A percentile compares a stretch with the other conserved stretches of the same genome.
phyloP scores from a whole-genome alignment of 441 rosid genomes.

The Populus hybrid region DNA sequence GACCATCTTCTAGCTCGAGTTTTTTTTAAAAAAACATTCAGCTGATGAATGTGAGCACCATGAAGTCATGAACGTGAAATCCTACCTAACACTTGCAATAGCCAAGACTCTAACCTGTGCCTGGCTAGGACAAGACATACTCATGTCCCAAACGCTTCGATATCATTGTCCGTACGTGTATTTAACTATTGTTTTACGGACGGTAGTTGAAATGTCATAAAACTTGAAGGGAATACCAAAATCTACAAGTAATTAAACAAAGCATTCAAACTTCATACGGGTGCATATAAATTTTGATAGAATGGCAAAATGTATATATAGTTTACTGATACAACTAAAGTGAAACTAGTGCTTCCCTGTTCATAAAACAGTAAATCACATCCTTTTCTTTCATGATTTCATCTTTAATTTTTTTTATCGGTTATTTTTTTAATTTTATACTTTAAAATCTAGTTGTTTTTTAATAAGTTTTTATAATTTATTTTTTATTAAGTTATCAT shows the following conservation, averaged over 20 bases:
- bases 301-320: no score
- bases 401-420: no score
- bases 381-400: no score
- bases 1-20: not conserved
- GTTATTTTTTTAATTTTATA: no score
- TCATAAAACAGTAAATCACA: no score
- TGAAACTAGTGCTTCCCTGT: no score
- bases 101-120: conserved; percentile 16
- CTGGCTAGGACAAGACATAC: conserved; percentile 31
- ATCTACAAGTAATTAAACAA: not conserved
- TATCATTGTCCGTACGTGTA: not conserved
- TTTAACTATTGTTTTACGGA: not conserved
- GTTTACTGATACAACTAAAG: no score
- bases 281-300: no score
- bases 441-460: no score
- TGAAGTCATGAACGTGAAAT: not conserved
- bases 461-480: no score
- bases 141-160: conserved; percentile 36
- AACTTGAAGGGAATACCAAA: not conserved
- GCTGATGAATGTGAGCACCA: not conserved
- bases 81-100: not conserved
- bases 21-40: not conserved
- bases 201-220: not conserved
- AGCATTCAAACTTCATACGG: not conserved
- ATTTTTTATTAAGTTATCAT: no score